Base-by-base conservation (phyloP, 2,329 filamentous ascomycete species). In the Aspergillus persii region DNA sequence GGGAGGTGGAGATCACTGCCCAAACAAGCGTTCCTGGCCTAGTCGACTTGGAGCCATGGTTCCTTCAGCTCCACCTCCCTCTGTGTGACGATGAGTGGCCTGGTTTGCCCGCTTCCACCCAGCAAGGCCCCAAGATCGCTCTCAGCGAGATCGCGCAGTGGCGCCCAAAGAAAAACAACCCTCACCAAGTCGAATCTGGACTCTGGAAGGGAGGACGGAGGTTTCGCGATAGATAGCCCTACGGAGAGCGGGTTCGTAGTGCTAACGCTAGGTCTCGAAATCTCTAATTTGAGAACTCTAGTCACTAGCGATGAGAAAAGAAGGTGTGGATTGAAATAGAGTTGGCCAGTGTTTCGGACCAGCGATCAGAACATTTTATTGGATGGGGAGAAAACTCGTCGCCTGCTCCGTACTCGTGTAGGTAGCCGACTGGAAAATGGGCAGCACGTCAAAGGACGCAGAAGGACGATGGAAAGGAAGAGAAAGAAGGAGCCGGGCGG, bases 51-150 rank as follows among this genome's bases (percentile, higher is more conserved):
- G 18, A 48, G 53, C 59, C 53, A 54, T 58, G 49, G 59, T 54
- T 61, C 54, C 57, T 61, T 23, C 52, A 39, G n/a, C 51, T 55
- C 53, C 54, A 54, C 60, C 15, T n/a, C 36, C 12, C 15, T 41
- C 9, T 39, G 8, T 33, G 52, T 39, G 27, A 41, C 57, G 47
- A 18, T 49, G 46, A 59, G 54, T 62, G 60, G 60, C 57, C 57
- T 62, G 56, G 59, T 56, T 53, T 56, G 56, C 52, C 59, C 56
- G 56, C 59, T 52, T 54, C 58, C 59, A 51, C 60, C 60, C 54
- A 62, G 44, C 36, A 30, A 55, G 44, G 27, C 47, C 36, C 49
- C 58, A 57, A 47, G 55, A 15, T 15, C 33, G 3, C 15, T 36
- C 33, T 12, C 33, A 12, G 36, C 36, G 36, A 41, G 36, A 41